Evolutionary conservation across 1,284 basidiomycete genomes (phyloP), one percentile per base, ranked within the genome.

Genomic region (Trichosporon coremiiforme): DNA sequence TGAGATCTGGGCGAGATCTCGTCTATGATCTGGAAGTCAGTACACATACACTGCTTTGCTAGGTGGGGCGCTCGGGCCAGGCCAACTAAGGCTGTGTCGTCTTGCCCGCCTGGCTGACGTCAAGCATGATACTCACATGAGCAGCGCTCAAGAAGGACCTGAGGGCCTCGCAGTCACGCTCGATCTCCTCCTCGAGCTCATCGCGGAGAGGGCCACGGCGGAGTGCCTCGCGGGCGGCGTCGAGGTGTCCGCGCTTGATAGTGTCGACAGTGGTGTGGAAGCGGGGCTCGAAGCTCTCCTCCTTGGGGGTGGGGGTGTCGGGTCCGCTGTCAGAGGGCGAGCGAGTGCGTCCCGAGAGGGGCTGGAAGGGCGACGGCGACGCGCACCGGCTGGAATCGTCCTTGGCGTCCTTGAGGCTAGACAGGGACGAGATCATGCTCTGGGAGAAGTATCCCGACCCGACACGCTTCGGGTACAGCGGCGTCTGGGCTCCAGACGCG

Each of bases 1-100:
- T 91, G 91, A 55, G 94, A 96, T 70, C 94, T 87, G 31, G 93
- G 90, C 13, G 95, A 98, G 72, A 99, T 96, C 82, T 99, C 96
- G 80, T 98, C 92, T 72, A 99, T 95, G 78, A 99, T 92, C 92
- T 96, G 75, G 4, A 22, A 63, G 41, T 45, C 15, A 45, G 41
- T 17, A 45, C 5, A 15, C 17, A n/a, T n/a, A 5, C 17, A 17
- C 41, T 2, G 15, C 41, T n/a, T n/a, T n/a, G n/a, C n/a, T 3
- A 17, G 41, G n/a, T 4, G 41, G 41, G 15, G 41, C 15, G 41
- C 41, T 45, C 41, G 41, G 41, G 41, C 41, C 41, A n/a, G 41
- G 15, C 12, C 8, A 7, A 45, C 41, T 45, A 45, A 45, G 41
- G 41, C 41, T n/a, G 41, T n/a, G 41, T 38, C n/a, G 2, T 4